Conservation (phyloP, 2,329 filamentous ascomycete genomes). For the Sordariomycetes sp. region DNA sequence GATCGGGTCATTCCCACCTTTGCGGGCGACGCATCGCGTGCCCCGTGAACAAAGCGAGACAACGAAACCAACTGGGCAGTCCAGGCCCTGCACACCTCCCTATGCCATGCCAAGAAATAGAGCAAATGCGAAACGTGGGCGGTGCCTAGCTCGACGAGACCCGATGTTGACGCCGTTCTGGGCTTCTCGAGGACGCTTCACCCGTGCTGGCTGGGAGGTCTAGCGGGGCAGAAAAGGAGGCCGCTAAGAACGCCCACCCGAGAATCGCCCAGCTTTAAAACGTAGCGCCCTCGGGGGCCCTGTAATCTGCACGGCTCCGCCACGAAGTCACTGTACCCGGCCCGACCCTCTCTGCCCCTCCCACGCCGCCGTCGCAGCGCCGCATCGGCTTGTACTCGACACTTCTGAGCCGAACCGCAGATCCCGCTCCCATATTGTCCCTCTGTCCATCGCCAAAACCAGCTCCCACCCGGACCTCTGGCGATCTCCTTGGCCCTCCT, state of each 20-base stretch:
- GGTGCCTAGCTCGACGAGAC: neutral
- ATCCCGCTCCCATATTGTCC: neutral
- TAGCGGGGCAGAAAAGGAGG: neutral
- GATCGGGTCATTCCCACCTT: neutral
- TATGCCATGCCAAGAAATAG: neutral
- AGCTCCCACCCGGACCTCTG: neutral
- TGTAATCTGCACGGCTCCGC: neutral
- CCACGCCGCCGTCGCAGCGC: neutral
- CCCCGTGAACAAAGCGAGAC: neutral
- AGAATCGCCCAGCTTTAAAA: neutral
- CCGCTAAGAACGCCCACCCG: neutral
- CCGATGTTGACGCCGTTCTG: neutral
- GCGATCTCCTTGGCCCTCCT: neutral
- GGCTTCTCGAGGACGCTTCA: neutral
- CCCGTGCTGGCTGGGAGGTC: neutral
- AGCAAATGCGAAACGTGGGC: neutral
- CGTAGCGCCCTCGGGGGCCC: neutral
- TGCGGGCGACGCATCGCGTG: neutral
- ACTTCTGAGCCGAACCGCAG: neutral
- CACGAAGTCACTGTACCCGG: neutral
- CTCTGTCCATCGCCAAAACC: neutral
- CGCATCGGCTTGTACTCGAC: neutral
- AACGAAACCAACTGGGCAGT: neutral
- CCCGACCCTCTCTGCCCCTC: neutral
- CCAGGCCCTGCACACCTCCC: neutral